Evolutionary conservation across 805 yeast genomes (phyloP).

Genomic region (Suhomyces prunicola): DNA sequence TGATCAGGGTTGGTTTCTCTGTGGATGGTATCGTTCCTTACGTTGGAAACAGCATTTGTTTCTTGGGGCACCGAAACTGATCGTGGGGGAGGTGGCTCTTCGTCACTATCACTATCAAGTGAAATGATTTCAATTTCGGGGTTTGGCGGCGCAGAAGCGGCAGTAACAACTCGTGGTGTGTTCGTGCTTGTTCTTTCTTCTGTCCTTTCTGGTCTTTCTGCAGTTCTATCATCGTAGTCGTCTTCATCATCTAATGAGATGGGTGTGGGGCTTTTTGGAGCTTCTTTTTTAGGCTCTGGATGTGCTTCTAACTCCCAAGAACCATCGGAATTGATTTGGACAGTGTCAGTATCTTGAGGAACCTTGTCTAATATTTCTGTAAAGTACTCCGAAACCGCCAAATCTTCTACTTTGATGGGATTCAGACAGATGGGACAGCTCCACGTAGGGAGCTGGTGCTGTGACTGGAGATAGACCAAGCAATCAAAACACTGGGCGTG

Average conservation of each 20-base stretch:
- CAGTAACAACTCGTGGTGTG: not conserved
- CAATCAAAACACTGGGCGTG: constrained; percentile 93
- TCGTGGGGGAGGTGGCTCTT: constrained; percentile 16
- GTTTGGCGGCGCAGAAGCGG: not conserved
- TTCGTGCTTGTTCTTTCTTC: constrained; percentile 8
- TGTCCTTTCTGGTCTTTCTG: not conserved
- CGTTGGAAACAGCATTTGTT: not conserved
- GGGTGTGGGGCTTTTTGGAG: constrained; percentile 4
- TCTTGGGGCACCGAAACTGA: not conserved
- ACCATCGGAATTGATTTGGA: constrained; percentile 70
- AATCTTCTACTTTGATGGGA: constrained; percentile 48
- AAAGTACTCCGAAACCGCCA: constrained; percentile 75
- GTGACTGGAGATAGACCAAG: constrained; percentile 65
- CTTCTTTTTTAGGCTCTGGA: constrained; percentile 16
- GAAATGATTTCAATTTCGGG: constrained; percentile 42
- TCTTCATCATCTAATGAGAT: not conserved
- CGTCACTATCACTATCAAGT: constrained; percentile 50
- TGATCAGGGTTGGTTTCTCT: not conserved
- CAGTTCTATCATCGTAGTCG: constrained; percentile 9
- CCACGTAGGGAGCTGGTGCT: constrained; percentile 82
- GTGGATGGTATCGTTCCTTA: not conserved
- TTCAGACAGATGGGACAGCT: constrained; percentile 78
- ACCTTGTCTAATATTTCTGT: constrained; percentile 56
- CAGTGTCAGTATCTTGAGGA: constrained; percentile 55
- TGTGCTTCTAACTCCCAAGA: constrained; percentile 52